phyloP scores from a whole-genome alignment of 345 rosid species.

The Trapa incisa region DNA sequence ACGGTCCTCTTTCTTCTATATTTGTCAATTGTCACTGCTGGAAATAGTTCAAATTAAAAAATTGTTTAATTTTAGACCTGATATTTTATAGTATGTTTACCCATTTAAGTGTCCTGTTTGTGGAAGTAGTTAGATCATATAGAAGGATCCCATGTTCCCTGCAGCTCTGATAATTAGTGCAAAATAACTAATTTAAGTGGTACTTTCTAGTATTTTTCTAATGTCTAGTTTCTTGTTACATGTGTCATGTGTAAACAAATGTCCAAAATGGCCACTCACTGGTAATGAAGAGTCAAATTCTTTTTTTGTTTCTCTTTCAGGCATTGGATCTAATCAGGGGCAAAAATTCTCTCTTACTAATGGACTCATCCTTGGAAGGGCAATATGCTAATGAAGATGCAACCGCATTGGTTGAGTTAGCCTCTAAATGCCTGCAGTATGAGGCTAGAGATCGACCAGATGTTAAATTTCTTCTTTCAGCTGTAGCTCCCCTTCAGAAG shows the following conservation, averaged over 20 bases:
- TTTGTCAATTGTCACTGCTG: not conserved
- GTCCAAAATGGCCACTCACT: not conserved
- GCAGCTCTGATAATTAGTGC: not conserved
- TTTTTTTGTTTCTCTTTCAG: conserved; percentile 17
- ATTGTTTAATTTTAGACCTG: not conserved
- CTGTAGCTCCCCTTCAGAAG: conserved; percentile 50
- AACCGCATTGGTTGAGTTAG: conserved; percentile 39
- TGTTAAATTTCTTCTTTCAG: conserved; percentile 39
- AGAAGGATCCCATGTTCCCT: not conserved
- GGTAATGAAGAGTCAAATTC: not conserved
- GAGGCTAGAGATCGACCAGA: conserved; percentile 68
- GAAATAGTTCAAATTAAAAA: not conserved
- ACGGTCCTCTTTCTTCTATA: not conserved
- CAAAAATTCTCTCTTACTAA: conserved; percentile 37
- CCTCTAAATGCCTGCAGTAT: conserved; percentile 63
- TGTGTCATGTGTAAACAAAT: not conserved
- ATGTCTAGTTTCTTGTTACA: not conserved
- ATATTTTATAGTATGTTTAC: not conserved
- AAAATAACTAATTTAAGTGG: not conserved
- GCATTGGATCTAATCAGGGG: conserved; percentile 62
- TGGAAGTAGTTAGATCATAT: not conserved
- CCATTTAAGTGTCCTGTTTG: not conserved
- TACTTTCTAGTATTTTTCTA: not conserved
- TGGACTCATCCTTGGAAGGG: conserved; percentile 69
- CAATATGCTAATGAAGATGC: conserved; percentile 61